phyloP scores from a whole-genome alignment of 805 yeast species.

The Saturnispora gosingensis region DNA sequence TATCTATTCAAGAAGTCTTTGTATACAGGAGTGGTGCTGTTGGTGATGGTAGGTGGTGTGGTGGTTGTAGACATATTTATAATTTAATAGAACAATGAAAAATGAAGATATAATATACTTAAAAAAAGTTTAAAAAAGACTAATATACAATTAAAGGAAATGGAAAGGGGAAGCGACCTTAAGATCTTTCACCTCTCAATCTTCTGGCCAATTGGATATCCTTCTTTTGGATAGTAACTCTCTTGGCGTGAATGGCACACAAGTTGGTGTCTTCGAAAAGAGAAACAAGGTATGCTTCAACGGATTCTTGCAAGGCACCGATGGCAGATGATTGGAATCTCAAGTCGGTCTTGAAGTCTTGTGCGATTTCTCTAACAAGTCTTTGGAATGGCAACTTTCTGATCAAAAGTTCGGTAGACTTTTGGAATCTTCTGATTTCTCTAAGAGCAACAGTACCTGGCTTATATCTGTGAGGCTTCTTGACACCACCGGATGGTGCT shows the following conservation, averaged over 20 bases:
- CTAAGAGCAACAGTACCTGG: conserved; percentile 96
- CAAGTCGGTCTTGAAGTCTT: conserved; percentile 85
- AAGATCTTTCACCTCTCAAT: conserved; percentile 93
- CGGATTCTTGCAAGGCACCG: conserved; percentile 97
- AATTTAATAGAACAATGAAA: background rate
- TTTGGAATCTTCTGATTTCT: conserved; percentile 97
- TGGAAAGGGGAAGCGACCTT: conserved; percentile 21
- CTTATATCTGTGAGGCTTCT: conserved; percentile 93
- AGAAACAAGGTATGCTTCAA: conserved; percentile 95
- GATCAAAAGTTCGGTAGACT: conserved; percentile 88
- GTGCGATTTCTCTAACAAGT: conserved; percentile 92
- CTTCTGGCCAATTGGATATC: conserved; percentile 97
- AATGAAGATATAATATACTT: background rate
- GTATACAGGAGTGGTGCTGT: background rate
- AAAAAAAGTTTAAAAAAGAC: conserved; percentile 7
- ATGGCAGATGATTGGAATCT: conserved; percentile 97
- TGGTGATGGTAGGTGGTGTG: background rate
- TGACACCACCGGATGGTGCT: conserved; percentile 91
- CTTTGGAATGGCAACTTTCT: conserved; percentile 97
- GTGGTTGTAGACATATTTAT: background rate
- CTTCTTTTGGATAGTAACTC: conserved; percentile 97
- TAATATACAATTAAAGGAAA: conserved; percentile 16
- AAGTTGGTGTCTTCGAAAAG: conserved; percentile 96
- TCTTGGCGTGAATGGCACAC: conserved; percentile 98
- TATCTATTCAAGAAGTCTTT: background rate